Evolutionary conservation across 2,329 filamentous ascomycete genomes (phyloP).

Genomic region (Xylariaceae sp.): DNA sequence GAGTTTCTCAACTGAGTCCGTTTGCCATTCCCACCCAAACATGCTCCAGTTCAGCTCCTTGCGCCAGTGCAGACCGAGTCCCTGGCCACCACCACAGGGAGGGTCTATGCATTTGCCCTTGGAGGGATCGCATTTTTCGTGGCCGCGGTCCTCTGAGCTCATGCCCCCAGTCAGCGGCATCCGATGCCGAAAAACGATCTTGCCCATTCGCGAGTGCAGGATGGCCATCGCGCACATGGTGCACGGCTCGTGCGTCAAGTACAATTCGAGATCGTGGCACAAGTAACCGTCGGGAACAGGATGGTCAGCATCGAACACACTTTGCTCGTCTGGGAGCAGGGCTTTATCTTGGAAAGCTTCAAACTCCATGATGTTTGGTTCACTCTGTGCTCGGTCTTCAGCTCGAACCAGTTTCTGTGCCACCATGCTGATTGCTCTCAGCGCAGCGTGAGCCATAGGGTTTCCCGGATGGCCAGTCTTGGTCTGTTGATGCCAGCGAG

Average conservation of each 20-base stretch:
- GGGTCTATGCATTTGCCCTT: conserved; percentile 22
- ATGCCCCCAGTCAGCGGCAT: conserved; percentile 79
- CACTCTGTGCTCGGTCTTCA: conserved; percentile 35
- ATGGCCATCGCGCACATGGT: conserved; percentile 97
- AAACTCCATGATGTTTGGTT: conserved; percentile 39
- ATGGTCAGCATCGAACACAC: conserved; percentile 57
- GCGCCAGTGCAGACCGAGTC: conserved; percentile 63
- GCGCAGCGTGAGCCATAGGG: conserved; percentile 68
- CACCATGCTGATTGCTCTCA: conserved; percentile 77
- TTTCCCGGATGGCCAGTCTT: conserved; percentile 50
- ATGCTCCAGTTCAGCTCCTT: conserved; percentile 82
- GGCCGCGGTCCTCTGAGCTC: conserved; percentile 63
- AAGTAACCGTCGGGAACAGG: conserved; percentile 75
- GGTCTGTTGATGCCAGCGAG: conserved; percentile 55
- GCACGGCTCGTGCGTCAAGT: conserved; percentile 92
- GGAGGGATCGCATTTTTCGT: conserved; percentile 27
- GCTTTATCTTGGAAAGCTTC: conserved; percentile 63
- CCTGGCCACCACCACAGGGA: conserved; percentile 42
- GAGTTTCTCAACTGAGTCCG: conserved; percentile 31
- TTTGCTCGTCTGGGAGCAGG: conserved; percentile 57
- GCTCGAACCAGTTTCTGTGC: conserved; percentile 57
- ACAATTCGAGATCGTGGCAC: conserved; percentile 88
- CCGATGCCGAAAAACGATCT: conserved; percentile 70
- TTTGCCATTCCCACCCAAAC: conserved; percentile 70
- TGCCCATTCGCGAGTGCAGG: conserved; percentile 84